These are phyloP conservation scores for Coprinopsis strossmayeri DNA, from an alignment of 768 basidiomycete genomes.

Conservation along the genomic window DNA sequence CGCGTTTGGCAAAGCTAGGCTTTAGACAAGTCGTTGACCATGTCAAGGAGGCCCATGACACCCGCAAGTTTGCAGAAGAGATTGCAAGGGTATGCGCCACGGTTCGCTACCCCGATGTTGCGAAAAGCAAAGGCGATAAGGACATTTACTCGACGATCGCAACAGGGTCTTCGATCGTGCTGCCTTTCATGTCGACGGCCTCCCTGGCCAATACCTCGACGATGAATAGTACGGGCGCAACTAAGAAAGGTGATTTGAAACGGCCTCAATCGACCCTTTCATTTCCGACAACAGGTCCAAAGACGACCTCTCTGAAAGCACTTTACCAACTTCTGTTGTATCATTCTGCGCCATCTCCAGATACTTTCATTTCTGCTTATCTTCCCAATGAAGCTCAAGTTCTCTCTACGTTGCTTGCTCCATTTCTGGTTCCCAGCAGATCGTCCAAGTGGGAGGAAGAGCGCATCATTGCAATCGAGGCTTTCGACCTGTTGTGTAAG, in stretches of 20 bases:
- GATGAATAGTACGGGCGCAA: slow-evolving; percentile 6
- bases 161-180: slow-evolving; percentile 30
- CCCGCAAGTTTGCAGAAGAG: slow-evolving; percentile 46
- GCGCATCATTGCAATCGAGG: slow-evolving; percentile 47
- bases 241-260: slow-evolving; percentile 8
- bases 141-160: slow-evolving; percentile 9
- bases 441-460: slow-evolving; percentile 41
- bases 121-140: slow-evolving; percentile 16
- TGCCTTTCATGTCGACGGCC: slow-evolving; percentile 37
- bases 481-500: slow-evolving; percentile 51
- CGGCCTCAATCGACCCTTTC: neutral
- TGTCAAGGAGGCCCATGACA: slow-evolving; percentile 48
- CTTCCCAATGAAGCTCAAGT: slow-evolving; percentile 57
- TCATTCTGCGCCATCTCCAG: slow-evolving; percentile 28
- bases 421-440: slow-evolving; percentile 39
- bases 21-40: slow-evolving; percentile 64
- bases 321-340: slow-evolving; percentile 42
- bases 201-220: slow-evolving; percentile 16
- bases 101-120: slow-evolving; percentile 39
- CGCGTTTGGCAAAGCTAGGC: slow-evolving; percentile 44
- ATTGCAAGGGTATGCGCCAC: slow-evolving; percentile 49
- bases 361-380: slow-evolving; percentile 19
- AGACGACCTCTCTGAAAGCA: slow-evolving; percentile 31
- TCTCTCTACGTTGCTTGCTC: slow-evolving; percentile 48
- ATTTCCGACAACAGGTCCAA: neutral